These are phyloP conservation scores for Tremellales sp. DNA, from an alignment of 1,284 basidiomycete genomes.

Conservation along the genomic window DNA sequence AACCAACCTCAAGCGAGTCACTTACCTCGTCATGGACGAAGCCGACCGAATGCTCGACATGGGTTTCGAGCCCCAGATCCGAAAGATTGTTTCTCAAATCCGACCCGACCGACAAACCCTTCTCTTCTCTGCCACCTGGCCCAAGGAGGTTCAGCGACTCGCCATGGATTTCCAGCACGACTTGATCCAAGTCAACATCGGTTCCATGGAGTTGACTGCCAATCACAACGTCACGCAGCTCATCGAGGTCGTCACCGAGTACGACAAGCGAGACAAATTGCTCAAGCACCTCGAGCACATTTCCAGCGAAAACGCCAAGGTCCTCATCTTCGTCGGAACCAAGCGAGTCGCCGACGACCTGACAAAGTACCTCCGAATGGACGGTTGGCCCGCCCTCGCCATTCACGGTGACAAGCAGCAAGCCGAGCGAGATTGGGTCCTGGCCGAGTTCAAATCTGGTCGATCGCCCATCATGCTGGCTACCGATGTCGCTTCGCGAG, in stretches of 20 bases:
- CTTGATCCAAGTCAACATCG: slow-evolving; percentile 98
- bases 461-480: slow-evolving; percentile 97
- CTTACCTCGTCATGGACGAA: slow-evolving; percentile 98
- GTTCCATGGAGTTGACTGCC: slow-evolving; percentile 95
- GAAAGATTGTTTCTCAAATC: slow-evolving; percentile 96
- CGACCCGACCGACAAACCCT: slow-evolving; percentile 92
- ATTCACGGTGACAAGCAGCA: slow-evolving; percentile 97
- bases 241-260: slow-evolving; percentile 94
- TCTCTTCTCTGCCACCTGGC: slow-evolving; percentile 99
- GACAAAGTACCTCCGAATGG: slow-evolving; percentile 92
- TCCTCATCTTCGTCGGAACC: slow-evolving; percentile 96
- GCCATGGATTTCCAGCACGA: slow-evolving; percentile 95
- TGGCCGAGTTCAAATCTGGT: slow-evolving; percentile 96
- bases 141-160: slow-evolving; percentile 97
- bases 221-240: slow-evolving; percentile 98
- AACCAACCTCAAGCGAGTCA: slow-evolving; percentile 91
- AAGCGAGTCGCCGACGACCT: slow-evolving; percentile 98
- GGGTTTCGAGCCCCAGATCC: slow-evolving; percentile 97
- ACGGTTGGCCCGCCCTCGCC: slow-evolving; percentile 97
- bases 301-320: slow-evolving; percentile 94
- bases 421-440: slow-evolving; percentile 94
- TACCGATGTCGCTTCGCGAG: slow-evolving; percentile 96
- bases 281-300: slow-evolving; percentile 98
- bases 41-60: slow-evolving; percentile 64
- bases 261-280: slow-evolving; percentile 93